phyloP scores from a whole-genome alignment of 83 land plant species.

The Thuja plicata region DNA sequence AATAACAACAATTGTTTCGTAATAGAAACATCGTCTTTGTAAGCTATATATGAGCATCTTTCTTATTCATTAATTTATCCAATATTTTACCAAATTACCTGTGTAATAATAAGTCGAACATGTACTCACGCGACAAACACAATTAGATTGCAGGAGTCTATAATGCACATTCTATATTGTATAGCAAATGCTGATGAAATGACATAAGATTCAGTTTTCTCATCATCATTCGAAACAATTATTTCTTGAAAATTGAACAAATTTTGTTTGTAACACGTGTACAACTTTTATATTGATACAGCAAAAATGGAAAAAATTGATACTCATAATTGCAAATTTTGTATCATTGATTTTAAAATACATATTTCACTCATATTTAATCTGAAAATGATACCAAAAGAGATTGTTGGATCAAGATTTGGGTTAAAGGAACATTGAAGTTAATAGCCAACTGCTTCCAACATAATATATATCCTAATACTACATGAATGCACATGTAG shows the following conservation, averaged over 20 bases:
- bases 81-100: too few relatives aligned
- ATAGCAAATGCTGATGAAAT: not conserved
- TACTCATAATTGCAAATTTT: not conserved
- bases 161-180: too few relatives aligned
- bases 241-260: not conserved
- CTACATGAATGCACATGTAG: not conserved
- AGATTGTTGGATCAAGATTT: not conserved
- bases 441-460: too few relatives aligned
- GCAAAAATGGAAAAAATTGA: not conserved
- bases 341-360: too few relatives aligned
- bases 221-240: not conserved
- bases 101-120: too few relatives aligned
- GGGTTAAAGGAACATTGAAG: not conserved
- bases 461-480: too few relatives aligned
- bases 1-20: too few relatives aligned
- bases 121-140: not conserved
- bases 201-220: not conserved
- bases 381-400: not conserved
- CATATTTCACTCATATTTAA: not conserved
- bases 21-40: too few relatives aligned
- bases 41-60: too few relatives aligned
- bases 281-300: not conserved
- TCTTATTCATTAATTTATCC: too few relatives aligned
- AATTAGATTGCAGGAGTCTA: not conserved
- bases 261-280: not conserved